A percentile compares a stretch with the other conserved stretches of the same genome.
Conservation (phyloP, 805 yeast species). For the Millerozyma miso region DNA sequence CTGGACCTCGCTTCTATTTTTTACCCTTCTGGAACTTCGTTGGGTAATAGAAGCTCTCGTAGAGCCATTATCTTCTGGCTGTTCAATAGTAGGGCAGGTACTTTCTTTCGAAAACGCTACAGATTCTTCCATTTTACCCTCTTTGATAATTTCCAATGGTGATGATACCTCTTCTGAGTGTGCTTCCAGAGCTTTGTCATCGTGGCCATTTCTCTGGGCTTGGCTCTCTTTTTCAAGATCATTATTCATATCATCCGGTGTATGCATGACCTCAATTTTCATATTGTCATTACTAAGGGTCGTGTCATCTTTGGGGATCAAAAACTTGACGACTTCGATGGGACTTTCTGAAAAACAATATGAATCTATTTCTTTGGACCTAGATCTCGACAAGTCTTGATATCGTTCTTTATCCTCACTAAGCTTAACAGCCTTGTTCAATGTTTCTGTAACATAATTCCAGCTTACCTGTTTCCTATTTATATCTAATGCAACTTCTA, state of each 20-base stretch:
- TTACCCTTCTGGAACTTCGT: conserved; percentile 30
- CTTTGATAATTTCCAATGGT: not conserved
- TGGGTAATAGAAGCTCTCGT: conserved; percentile 8
- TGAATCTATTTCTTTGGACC: conserved; percentile 45
- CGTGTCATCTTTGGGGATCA: conserved; percentile 7
- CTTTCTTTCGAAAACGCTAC: not conserved
- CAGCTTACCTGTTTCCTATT: conserved; percentile 13
- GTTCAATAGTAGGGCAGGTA: not conserved
- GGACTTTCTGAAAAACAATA: conserved; percentile 48
- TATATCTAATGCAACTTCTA: conserved; percentile 6
- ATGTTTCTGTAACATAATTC: conserved; percentile 24
- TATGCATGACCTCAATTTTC: conserved; percentile 13
- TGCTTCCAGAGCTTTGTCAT: not conserved
- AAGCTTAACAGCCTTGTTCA: conserved; percentile 30
- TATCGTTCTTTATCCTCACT: conserved; percentile 29
- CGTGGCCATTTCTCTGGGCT: not conserved
- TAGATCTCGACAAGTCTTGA: conserved; percentile 35
- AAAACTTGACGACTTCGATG: conserved; percentile 41
- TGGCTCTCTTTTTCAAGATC: not conserved
- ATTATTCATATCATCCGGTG: conserved; percentile 1
- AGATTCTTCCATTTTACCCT: not conserved
- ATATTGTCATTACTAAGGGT: conserved; percentile 4
- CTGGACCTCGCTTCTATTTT: conserved; percentile 13
- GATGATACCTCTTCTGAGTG: conserved; percentile 3
- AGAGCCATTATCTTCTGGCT: not conserved